Evolutionary conservation across 345 rosid genomes (phyloP).

Genomic region (Rhodamnia rubescens): DNA sequence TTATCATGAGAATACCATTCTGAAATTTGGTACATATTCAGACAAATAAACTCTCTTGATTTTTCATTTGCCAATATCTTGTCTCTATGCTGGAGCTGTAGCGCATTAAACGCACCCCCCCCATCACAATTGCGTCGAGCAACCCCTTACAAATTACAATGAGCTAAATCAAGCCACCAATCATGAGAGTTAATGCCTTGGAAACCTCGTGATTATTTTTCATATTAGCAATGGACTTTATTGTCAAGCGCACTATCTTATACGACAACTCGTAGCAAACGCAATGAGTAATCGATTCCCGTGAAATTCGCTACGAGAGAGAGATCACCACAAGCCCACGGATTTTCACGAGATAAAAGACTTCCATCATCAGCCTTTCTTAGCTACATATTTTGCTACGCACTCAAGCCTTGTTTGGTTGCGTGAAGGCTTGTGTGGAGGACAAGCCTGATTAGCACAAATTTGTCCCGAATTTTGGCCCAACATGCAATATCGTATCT

Average conservation of each 20-base stretch:
- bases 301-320: neutral
- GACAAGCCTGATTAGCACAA: neutral
- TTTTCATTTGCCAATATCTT: neutral
- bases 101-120: neutral
- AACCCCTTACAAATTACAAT: neutral
- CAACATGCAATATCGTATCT: no score
- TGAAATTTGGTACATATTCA: neutral
- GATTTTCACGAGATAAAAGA: neutral
- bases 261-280: neutral
- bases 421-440: neutral
- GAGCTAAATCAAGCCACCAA: neutral
- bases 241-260: no score
- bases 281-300: neutral
- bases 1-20: no score
- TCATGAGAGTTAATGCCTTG: neutral
- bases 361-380: neutral
- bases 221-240: neutral
- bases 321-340: neutral
- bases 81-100: neutral
- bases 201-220: neutral
- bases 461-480: no score
- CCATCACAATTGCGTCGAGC: neutral
- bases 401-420: neutral
- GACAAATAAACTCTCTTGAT: neutral
- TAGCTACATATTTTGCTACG: neutral